Percentiles rank a stretch among this genome's conserved stretches.
These are phyloP conservation scores for Diplodia mutila DNA, from an alignment of 2,329 filamentous ascomycete species.

Conservation along the genomic window DNA sequence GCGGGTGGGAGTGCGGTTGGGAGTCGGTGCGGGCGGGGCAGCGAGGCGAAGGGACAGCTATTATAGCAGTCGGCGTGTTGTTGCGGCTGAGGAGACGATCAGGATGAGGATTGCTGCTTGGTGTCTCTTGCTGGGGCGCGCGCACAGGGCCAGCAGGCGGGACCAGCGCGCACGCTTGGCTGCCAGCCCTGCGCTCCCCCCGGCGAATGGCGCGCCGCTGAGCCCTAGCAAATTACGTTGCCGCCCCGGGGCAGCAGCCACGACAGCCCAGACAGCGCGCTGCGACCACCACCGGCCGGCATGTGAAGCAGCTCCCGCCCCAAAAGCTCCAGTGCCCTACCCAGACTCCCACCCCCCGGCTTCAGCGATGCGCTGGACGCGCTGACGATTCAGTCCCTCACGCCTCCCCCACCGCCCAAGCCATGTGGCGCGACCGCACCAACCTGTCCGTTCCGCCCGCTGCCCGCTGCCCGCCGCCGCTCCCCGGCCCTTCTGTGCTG, in stretches of 20 bases:
- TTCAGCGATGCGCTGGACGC: conserved; percentile 22
- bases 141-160: conserved; percentile 21
- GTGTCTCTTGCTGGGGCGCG: conserved; percentile 21
- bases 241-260: conserved; percentile 1
- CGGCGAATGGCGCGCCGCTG: conserved; percentile 15
- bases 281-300: conserved; percentile 7
- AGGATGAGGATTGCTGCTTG: conserved; percentile 24
- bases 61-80: conserved; percentile 21
- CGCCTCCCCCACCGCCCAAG: conserved; percentile 34
- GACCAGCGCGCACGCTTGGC: conserved; percentile 19
- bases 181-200: conserved; percentile 23
- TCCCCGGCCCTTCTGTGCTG: conserved; percentile 34
- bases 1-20: conserved; percentile 5
- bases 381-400: conserved; percentile 37
- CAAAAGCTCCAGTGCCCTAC: conserved; percentile 19
- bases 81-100: conserved; percentile 21
- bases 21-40: background rate
- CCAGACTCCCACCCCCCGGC: conserved; percentile 6
- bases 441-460: conserved; percentile 72
- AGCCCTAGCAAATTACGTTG: conserved; percentile 23
- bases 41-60: background rate
- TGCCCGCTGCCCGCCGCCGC: background rate
- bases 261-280: background rate
- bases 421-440: conserved; percentile 98
- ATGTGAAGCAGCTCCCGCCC: conserved; percentile 21